A percentile compares a stretch with the other conserved stretches of the same genome.
Conservation (phyloP, 441 rosid species). For the Euphorbia schlechtendalii region DNA sequence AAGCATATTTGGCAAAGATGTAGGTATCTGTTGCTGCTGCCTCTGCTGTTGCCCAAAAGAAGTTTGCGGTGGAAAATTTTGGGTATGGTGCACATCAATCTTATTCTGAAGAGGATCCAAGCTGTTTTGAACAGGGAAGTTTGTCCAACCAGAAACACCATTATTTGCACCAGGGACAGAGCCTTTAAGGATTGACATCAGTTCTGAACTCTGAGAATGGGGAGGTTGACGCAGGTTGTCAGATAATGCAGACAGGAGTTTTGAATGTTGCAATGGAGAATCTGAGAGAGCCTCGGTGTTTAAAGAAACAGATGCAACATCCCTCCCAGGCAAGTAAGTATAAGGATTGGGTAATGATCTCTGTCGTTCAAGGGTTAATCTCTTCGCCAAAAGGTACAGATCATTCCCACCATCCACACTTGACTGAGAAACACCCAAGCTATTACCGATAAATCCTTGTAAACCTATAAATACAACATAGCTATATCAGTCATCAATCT, state of each 20-base stretch:
- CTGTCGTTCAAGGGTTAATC: constrained; percentile 75
- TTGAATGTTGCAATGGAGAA: constrained; percentile 32
- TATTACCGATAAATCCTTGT: constrained; percentile 55
- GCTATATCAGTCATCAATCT: constrained; percentile 10
- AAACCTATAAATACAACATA: constrained; percentile 41
- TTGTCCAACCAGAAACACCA: constrained; percentile 55
- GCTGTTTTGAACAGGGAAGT: constrained; percentile 43
- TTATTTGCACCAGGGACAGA: constrained; percentile 50
- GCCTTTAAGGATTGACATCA: constrained; percentile 70
- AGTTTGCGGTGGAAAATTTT: constrained; percentile 50
- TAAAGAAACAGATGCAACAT: constrained; percentile 50
- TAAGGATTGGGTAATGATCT: constrained; percentile 48
- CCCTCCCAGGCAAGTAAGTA: constrained; percentile 72
- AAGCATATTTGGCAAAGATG: constrained; percentile 48
- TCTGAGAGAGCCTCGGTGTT: constrained; percentile 53
- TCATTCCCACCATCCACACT: constrained; percentile 62
- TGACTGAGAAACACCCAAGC: constrained; percentile 37
- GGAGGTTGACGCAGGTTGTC: constrained; percentile 42
- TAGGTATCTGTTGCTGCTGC: constrained; percentile 39
- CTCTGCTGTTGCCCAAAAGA: constrained; percentile 72
- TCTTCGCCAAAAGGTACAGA: constrained; percentile 62
- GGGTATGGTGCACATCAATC: constrained; percentile 44
- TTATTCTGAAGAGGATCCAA: constrained; percentile 60
- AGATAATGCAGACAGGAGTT: constrained; percentile 27
- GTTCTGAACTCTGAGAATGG: constrained; percentile 65